Evolutionary conservation across 177 flowering plant genomes (phyloP).

Genomic region (Vitis hybrid): DNA sequence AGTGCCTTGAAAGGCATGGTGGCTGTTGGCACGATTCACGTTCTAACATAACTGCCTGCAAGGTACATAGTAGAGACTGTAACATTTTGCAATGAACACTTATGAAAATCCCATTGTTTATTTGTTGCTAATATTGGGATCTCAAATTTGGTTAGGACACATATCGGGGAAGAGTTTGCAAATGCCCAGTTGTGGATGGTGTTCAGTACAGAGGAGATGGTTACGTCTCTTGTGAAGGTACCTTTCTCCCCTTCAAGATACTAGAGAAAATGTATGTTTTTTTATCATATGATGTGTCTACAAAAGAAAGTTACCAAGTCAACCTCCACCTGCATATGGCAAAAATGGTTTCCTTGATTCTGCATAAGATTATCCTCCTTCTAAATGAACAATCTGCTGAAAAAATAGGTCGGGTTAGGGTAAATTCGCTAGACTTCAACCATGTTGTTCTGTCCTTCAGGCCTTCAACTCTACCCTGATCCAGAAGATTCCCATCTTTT

Average conservation of each 20-base stretch:
- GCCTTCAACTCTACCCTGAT: too few species aligned
- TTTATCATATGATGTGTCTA: not conserved
- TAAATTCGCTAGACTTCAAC: too few species aligned
- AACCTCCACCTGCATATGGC: not conserved
- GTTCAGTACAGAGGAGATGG: conserved; percentile 92
- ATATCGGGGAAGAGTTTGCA: conserved; percentile 90
- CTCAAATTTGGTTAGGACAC: conserved; percentile 59
- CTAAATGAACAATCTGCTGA: too few species aligned
- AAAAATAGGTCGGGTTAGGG: too few species aligned
- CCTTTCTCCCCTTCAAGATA: not conserved
- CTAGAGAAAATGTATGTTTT: not conserved
- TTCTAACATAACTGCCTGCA: conserved; percentile 74
- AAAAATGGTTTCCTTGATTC: not conserved
- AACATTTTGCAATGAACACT: too few species aligned
- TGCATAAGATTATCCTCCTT: not conserved
- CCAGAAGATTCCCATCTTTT: too few species aligned
- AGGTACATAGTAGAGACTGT: conserved; percentile 36
- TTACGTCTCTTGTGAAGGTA: conserved; percentile 75
- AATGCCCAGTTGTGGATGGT: conserved; percentile 79
- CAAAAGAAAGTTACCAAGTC: not conserved
- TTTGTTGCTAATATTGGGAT: not conserved
- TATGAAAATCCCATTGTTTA: not conserved
- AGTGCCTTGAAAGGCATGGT: conserved; percentile 81
- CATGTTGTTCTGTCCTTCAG: too few species aligned
- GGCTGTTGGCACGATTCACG: conserved; percentile 80